Evolutionary conservation across 2,329 filamentous ascomycete genomes (phyloP).

Genomic region (Falciphora oryzae): DNA sequence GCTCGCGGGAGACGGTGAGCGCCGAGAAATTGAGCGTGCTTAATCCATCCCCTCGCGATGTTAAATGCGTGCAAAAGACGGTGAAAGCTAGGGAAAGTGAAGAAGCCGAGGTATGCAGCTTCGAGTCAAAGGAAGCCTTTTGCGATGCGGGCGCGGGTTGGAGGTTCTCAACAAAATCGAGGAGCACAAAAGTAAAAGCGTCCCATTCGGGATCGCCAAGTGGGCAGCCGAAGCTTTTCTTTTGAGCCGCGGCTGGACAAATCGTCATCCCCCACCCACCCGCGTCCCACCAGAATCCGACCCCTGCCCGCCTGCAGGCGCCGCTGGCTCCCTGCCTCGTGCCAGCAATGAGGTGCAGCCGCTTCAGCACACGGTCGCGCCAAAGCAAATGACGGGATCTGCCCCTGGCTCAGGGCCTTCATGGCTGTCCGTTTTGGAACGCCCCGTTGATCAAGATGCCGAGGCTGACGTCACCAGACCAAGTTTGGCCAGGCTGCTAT

Average conservation of each 20-base stretch:
- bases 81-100: background rate
- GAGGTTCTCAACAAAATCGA: background rate
- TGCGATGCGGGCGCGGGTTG: background rate
- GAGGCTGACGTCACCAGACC: background rate
- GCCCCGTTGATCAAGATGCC: background rate
- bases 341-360: background rate
- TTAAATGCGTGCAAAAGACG: background rate
- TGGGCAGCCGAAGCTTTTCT: background rate
- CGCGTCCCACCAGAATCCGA: background rate
- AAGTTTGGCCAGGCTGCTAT: background rate
- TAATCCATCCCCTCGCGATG: background rate
- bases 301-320: background rate
- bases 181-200: background rate
- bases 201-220: background rate
- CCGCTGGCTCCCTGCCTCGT: background rate
- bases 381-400: background rate
- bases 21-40: background rate
- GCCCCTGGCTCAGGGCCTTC: background rate
- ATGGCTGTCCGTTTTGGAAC: background rate
- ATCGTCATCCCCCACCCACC: background rate
- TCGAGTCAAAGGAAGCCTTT: background rate
- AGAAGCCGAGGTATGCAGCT: background rate
- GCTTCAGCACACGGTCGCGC: too few relatives aligned
- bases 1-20: background rate
- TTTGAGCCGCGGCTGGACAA: background rate